Percentiles rank a stretch among this genome's conserved stretches.
phyloP scores from a whole-genome alignment of 768 basidiomycete species.

The Dioszegia crocea region DNA sequence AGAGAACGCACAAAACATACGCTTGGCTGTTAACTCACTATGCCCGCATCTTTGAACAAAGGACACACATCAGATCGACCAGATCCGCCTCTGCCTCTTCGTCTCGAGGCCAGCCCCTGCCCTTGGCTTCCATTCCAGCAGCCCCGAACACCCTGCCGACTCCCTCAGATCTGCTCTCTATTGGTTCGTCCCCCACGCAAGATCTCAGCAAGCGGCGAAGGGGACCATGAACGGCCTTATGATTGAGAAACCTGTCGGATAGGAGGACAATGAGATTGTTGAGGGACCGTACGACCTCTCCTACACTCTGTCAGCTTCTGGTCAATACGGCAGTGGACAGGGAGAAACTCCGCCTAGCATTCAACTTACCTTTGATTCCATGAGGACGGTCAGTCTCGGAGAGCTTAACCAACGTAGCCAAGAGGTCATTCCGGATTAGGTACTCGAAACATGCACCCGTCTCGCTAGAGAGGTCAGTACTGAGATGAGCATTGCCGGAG shows the following conservation, averaged over 20 bases:
- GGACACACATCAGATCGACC: slow-evolving; percentile 82
- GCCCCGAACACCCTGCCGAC: slow-evolving; percentile 69
- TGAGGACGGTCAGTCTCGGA: slow-evolving; percentile 79
- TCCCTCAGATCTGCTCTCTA: slow-evolving; percentile 79
- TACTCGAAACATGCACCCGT: slow-evolving; percentile 90
- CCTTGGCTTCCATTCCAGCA: slow-evolving; percentile 51
- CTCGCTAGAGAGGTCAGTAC: slow-evolving; percentile 55
- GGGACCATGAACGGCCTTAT: slow-evolving; percentile 82
- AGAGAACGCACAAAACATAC: neutral
- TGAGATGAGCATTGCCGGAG: neutral
- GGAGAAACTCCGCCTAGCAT: neutral
- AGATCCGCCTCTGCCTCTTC: slow-evolving; percentile 55
- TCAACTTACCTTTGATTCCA: slow-evolving; percentile 63
- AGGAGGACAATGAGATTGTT: slow-evolving; percentile 87
- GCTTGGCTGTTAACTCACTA: slow-evolving; percentile 21
- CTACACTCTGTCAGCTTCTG: slow-evolving; percentile 38
- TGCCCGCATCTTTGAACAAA: slow-evolving; percentile 87
- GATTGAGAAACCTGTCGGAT: slow-evolving; percentile 89
- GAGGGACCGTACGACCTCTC: slow-evolving; percentile 77
- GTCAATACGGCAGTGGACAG: neutral
- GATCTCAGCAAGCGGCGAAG: slow-evolving; percentile 76
- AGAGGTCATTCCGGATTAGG: slow-evolving; percentile 81
- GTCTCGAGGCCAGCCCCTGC: slow-evolving; percentile 12
- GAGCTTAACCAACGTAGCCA: slow-evolving; percentile 76
- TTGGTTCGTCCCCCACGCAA: slow-evolving; percentile 83